Conservation (phyloP, 345 rosid genomes). For the Melaleuca quinquenervia region DNA sequence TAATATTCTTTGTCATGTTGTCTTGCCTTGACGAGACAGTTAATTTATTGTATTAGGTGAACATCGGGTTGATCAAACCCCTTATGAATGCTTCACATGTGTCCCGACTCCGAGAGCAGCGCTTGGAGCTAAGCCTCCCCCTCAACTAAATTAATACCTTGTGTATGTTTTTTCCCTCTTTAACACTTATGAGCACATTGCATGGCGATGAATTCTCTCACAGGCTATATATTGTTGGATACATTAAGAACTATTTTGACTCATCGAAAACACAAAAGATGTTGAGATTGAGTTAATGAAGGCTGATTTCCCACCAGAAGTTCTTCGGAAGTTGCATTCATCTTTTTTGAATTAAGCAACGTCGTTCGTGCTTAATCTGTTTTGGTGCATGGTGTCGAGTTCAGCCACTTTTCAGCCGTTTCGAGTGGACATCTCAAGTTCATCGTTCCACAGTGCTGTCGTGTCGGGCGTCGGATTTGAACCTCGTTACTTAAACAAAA, state of each 20-base stretch:
- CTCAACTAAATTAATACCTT: neutral
- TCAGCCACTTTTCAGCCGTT: neutral
- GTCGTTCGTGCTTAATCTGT: neutral
- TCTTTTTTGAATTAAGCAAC: neutral
- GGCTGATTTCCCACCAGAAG: neutral
- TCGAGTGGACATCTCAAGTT: neutral
- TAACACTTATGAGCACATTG: neutral
- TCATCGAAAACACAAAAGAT: neutral
- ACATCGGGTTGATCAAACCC: neutral
- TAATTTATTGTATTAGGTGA: neutral
- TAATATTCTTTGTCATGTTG: neutral
- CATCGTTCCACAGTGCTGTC: neutral
- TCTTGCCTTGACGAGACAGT: neutral
- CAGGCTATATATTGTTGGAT: too few species aligned
- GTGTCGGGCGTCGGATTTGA: neutral
- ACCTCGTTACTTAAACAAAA: neutral
- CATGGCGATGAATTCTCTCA: too few species aligned
- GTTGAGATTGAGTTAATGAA: neutral
- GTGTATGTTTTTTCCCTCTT: neutral
- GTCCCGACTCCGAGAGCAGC: neutral
- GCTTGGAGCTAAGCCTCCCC: neutral
- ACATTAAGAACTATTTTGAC: neutral
- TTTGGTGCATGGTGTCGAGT: neutral
- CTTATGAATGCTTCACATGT: neutral
- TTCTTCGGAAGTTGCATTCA: neutral